A percentile compares a stretch with the other conserved stretches of the same genome.
Evolutionary conservation across 2,329 filamentous ascomycete genomes (phyloP).

Genomic region (Diaporthe citriasiana): DNA sequence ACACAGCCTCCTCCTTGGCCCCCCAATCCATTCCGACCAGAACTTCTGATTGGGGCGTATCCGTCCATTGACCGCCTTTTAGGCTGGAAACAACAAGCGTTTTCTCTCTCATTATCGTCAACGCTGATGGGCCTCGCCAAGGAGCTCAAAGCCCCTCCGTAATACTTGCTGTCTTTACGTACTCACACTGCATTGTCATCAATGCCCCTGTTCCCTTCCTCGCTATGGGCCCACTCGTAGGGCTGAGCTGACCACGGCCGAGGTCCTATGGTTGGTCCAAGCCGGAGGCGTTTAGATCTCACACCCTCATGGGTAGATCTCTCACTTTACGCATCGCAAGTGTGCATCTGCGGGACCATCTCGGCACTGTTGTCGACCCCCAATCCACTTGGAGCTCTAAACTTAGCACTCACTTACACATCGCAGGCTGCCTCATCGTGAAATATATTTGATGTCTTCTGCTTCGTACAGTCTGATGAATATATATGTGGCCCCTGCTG

Average conservation of each 20-base stretch:
- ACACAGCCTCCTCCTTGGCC: slow-evolving; percentile 25
- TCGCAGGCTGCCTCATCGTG: slow-evolving; percentile 16
- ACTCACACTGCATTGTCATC: not conserved
- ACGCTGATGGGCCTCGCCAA: not conserved
- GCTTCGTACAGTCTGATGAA: not conserved
- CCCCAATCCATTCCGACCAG: not conserved
- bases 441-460: not conserved
- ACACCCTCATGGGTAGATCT: not conserved
- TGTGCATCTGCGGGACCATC: not conserved
- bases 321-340: not conserved
- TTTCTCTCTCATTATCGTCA: not conserved
- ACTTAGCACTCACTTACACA: slow-evolving; percentile 23
- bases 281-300: not conserved
- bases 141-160: not conserved
- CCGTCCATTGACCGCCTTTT: not conserved
- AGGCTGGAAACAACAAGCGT: not conserved
- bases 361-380: slow-evolving; percentile 4
- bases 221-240: not conserved
- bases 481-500: slow-evolving; percentile 7
- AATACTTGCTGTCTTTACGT: too few relatives aligned
- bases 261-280: not conserved
- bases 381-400: not conserved
- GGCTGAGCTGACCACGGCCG: not conserved
- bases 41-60: slow-evolving; percentile 4
- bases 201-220: not conserved